These are phyloP conservation scores for Xylaria arbuscula DNA, from an alignment of 2,329 filamentous ascomycete genomes.

Conservation along the genomic window DNA sequence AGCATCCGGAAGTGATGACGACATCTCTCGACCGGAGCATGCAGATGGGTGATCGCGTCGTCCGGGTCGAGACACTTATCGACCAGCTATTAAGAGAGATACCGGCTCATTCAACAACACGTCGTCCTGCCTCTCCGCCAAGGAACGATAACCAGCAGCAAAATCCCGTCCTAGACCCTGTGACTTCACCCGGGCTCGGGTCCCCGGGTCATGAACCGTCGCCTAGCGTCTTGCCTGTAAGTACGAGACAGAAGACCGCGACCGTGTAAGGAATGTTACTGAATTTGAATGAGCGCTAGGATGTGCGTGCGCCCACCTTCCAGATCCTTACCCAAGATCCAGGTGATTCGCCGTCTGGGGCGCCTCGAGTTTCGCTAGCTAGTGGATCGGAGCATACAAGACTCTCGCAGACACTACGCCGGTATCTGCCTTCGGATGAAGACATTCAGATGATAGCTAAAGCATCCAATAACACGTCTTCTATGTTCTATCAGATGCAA, in stretches of 20 bases:
- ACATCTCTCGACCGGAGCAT: neutral
- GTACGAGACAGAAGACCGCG: neutral
- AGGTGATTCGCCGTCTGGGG: neutral
- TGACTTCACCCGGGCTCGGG: neutral
- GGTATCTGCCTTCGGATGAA: neutral
- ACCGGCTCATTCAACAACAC: neutral
- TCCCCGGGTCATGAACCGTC: neutral
- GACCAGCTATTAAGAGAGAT: neutral
- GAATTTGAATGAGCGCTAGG: neutral
- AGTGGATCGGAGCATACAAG: neutral
- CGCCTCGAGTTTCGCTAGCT: neutral
- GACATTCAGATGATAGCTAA: neutral
- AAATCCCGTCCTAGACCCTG: neutral
- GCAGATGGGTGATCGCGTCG: conserved; percentile 2
- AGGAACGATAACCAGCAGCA: neutral
- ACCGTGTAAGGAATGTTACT: neutral
- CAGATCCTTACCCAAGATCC: neutral
- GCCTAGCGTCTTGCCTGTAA: neutral
- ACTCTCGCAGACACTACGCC: neutral
- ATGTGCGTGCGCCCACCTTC: neutral
- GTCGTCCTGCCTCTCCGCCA: neutral
- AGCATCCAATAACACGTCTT: conserved; percentile 5
- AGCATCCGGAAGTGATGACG: neutral
- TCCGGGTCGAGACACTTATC: neutral
- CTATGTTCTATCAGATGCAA: neutral